Conservation (phyloP, 176 grass and related monocot species). For the Calamus simplicifolius region DNA sequence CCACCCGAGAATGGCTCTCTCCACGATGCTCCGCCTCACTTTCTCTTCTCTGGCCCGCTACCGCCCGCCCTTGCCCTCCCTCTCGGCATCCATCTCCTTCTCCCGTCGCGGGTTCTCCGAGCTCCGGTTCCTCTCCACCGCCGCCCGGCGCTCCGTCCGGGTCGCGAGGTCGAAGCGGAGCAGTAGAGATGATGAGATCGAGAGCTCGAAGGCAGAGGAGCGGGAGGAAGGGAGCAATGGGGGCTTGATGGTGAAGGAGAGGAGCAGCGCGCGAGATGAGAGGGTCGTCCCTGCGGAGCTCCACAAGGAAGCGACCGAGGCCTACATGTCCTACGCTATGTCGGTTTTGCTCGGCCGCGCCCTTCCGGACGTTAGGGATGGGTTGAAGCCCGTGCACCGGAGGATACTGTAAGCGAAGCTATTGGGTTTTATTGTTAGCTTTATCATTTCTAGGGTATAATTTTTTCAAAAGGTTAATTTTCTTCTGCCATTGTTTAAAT, state of each 20-base stretch:
- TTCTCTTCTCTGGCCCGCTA: slow-evolving; percentile 15
- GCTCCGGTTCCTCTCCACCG: slow-evolving; percentile 26
- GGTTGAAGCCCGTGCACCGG: slow-evolving; percentile 88
- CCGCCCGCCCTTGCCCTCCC: slow-evolving; percentile 22
- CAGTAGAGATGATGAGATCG: slow-evolving; percentile 1
- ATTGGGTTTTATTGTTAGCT: slow-evolving; percentile 4
- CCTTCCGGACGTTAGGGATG: slow-evolving; percentile 82
- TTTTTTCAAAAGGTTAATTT: too few species aligned
- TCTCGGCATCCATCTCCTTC: slow-evolving; percentile 17
- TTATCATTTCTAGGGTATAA: neutral
- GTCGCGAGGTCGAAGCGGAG: slow-evolving; percentile 14
- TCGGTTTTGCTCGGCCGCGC: slow-evolving; percentile 88
- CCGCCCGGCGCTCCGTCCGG: neutral
- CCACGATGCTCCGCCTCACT: slow-evolving; percentile 38
- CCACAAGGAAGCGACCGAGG: slow-evolving; percentile 82
- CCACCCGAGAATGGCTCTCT: slow-evolving; percentile 39
- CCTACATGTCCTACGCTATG: slow-evolving; percentile 94
- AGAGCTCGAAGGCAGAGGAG: slow-evolving; percentile 7
- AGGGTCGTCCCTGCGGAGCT: slow-evolving; percentile 74
- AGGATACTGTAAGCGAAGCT: slow-evolving; percentile 73
- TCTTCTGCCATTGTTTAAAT: too few species aligned
- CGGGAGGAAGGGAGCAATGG: slow-evolving; percentile 9
- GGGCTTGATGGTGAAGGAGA: slow-evolving; percentile 23
- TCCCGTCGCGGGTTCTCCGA: slow-evolving; percentile 16
- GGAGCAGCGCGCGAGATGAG: slow-evolving; percentile 8